Percentiles rank a stretch among this genome's conserved stretches.
Evolutionary conservation across 2,329 filamentous ascomycete species (phyloP).

Genomic region (Endocalyx cinctus): DNA sequence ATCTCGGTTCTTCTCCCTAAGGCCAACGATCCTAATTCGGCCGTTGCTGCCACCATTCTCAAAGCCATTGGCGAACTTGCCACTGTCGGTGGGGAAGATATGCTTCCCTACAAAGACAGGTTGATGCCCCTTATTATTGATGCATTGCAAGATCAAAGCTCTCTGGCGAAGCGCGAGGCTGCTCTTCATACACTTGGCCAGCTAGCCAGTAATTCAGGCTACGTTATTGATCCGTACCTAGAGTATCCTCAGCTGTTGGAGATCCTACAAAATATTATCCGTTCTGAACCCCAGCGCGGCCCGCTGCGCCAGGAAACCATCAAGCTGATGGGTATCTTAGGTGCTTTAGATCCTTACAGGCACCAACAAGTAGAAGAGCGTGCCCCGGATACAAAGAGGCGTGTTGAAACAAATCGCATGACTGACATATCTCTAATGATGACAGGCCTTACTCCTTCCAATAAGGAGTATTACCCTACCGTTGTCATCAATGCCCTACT

Average conservation of each 20-base stretch:
- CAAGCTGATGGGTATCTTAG: slow-evolving; percentile 91
- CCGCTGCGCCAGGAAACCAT: slow-evolving; percentile 89
- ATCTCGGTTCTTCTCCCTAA: slow-evolving; percentile 92
- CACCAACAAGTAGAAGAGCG: slow-evolving; percentile 86
- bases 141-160: slow-evolving; percentile 89
- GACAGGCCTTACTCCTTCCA: slow-evolving; percentile 92
- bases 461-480: slow-evolving; percentile 97
- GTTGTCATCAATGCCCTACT: slow-evolving; percentile 96
- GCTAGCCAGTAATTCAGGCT: slow-evolving; percentile 91
- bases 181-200: slow-evolving; percentile 88
- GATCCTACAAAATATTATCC: slow-evolving; percentile 89
- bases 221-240: slow-evolving; percentile 93
- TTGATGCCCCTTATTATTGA: slow-evolving; percentile 95
- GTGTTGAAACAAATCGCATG: slow-evolving; percentile 59
- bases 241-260: slow-evolving; percentile 93
- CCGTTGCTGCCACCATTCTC: slow-evolving; percentile 90
- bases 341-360: slow-evolving; percentile 92
- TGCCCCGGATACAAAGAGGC: slow-evolving; percentile 73
- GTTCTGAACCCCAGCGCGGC: slow-evolving; percentile 79
- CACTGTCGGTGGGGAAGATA: slow-evolving; percentile 88
- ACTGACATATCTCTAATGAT: slow-evolving; percentile 98
- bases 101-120: slow-evolving; percentile 84
- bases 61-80: slow-evolving; percentile 92
- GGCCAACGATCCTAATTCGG: slow-evolving; percentile 76
- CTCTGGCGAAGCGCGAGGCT: slow-evolving; percentile 82